Percentiles rank a stretch among this genome's conserved stretches.
Conservation (phyloP, 2,329 filamentous ascomycete species). For the Plenodomus tracheiphilus region DNA sequence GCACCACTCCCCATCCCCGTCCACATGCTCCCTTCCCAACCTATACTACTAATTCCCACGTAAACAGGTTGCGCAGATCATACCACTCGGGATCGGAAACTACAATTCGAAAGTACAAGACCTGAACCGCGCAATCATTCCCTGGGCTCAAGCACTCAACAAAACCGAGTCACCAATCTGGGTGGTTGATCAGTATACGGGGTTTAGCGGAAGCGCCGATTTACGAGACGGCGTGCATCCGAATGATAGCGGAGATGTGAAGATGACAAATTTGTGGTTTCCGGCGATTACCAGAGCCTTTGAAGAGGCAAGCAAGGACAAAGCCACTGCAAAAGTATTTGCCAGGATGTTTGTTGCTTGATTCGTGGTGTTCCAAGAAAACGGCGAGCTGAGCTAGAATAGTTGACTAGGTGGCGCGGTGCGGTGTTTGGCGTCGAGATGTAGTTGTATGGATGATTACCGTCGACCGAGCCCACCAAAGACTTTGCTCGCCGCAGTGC, state of each 20-base stretch:
- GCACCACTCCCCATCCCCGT: too few relatives aligned
- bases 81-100: conserved; percentile 35
- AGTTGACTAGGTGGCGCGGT: too few relatives aligned
- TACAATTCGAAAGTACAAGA: conserved; percentile 45
- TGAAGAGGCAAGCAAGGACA: conserved; percentile 23
- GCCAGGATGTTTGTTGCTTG: too few relatives aligned
- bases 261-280: conserved; percentile 45
- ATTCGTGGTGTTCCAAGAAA: too few relatives aligned
- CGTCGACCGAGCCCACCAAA: conserved; percentile 23
- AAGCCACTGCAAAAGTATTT: background rate
- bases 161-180: conserved; percentile 47
- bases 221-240: conserved; percentile 48
- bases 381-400: too few relatives aligned
- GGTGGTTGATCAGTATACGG: conserved; percentile 50
- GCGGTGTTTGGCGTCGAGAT: background rate
- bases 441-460: background rate
- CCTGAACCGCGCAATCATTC: conserved; percentile 45
- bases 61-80: conserved; percentile 48
- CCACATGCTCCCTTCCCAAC: too few relatives aligned
- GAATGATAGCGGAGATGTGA: conserved; percentile 47
- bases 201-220: conserved; percentile 38
- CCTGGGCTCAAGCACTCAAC: conserved; percentile 47
- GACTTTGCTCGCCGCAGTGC: conserved; percentile 35
- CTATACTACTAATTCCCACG: too few relatives aligned
- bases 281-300: conserved; percentile 32